Conservation (phyloP, 192 early-diverging fungal species). For the Linnemannia zychae region DNA sequence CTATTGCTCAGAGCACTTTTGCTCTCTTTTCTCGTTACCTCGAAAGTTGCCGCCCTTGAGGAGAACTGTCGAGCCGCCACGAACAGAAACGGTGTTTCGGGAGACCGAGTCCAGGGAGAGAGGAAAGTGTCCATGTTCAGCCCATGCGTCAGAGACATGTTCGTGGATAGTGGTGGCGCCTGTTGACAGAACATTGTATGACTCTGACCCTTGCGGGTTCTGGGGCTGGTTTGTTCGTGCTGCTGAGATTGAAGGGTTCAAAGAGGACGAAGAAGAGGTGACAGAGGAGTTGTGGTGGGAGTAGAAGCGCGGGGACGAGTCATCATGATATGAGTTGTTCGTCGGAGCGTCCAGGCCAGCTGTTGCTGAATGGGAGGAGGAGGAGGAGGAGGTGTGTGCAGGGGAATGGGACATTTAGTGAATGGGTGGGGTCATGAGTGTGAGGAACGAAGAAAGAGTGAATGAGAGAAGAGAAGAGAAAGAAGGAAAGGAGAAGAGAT, state of each 20-base stretch:
- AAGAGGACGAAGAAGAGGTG: neutral
- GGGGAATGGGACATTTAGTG: neutral
- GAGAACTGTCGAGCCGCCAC: constrained; percentile 24
- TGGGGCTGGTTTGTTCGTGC: neutral
- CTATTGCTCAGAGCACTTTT: neutral
- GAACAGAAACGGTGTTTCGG: neutral
- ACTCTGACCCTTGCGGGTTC: neutral
- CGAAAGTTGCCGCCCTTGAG: constrained; percentile 45
- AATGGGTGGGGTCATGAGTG: neutral
- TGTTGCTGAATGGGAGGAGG: neutral
- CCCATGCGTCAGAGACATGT: constrained; percentile 35
- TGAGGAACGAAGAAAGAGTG: neutral
- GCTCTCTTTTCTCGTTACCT: constrained; percentile 6
- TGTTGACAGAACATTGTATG: neutral
- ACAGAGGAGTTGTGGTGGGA: neutral
- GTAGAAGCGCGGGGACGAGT: neutral
- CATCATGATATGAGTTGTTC: neutral
- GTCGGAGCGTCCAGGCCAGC: neutral
- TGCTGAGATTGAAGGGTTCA: neutral
- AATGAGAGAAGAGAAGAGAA: neutral
- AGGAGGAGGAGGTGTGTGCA: neutral
- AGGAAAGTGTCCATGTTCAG: constrained; percentile 46
- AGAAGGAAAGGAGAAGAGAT: neutral
- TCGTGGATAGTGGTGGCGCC: neutral
- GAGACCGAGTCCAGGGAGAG: constrained; percentile 24